Conservation (phyloP, 2,329 filamentous ascomycete genomes). For the Pseudocercospora vitis region DNA sequence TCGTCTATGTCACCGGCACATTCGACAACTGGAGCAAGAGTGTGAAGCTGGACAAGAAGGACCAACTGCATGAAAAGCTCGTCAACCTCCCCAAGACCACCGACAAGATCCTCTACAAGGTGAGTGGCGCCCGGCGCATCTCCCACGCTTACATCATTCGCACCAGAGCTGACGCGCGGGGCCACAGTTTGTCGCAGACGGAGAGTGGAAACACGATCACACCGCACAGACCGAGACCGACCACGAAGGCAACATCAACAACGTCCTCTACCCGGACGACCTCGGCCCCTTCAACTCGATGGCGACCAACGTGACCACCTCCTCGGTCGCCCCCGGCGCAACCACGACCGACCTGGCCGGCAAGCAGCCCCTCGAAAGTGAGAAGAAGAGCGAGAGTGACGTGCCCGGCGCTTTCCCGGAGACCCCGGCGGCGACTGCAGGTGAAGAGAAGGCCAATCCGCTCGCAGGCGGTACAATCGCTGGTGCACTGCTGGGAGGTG, state of each 20-base stretch:
- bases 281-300: slow-evolving; percentile 57
- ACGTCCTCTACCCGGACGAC: slow-evolving; percentile 76
- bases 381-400: slow-evolving; percentile 25
- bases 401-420: slow-evolving; percentile 70
- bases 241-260: slow-evolving; percentile 83
- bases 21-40: slow-evolving; percentile 94
- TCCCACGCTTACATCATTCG: too few relatives aligned
- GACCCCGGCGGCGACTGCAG: slow-evolving; percentile 60
- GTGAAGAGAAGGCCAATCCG: slow-evolving; percentile 6
- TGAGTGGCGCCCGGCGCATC: slow-evolving; percentile 46
- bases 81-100: slow-evolving; percentile 65
- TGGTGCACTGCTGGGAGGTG: slow-evolving; percentile 6
- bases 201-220: slow-evolving; percentile 81
- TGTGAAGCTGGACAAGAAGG: slow-evolving; percentile 75
- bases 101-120: slow-evolving; percentile 92
- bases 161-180: slow-evolving; percentile 17
- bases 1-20: slow-evolving; percentile 92
- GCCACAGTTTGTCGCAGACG: slow-evolving; percentile 88
- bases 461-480: slow-evolving; percentile 9
- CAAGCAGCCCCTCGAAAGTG: slow-evolving; percentile 58
- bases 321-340: slow-evolving; percentile 67
- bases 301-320: slow-evolving; percentile 50
- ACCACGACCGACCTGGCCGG: slow-evolving; percentile 71
- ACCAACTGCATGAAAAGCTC: slow-evolving; percentile 72
- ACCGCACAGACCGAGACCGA: slow-evolving; percentile 80